Percentiles rank a stretch among this genome's conserved stretches.
Conservation (phyloP, 179 eudicot species). For the Silene noctiflora region DNA sequence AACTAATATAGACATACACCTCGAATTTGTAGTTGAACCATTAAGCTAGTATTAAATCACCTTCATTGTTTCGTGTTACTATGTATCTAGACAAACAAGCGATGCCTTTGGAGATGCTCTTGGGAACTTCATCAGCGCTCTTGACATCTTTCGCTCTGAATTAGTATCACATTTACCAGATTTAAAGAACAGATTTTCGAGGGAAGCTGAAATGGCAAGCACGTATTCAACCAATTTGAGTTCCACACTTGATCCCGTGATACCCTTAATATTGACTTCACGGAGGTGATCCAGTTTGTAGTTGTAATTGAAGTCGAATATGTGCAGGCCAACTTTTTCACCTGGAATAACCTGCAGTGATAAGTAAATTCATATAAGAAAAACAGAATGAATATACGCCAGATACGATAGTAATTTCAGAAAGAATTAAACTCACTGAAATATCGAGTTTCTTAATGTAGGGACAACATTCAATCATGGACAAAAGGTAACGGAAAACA, state of each 20-base stretch:
- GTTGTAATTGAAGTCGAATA: background rate
- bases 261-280: background rate
- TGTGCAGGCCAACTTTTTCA: background rate
- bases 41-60: no score
- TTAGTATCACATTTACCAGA: background rate
- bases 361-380: background rate
- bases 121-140: background rate
- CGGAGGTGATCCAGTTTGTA: background rate
- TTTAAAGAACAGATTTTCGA: background rate
- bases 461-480: constrained; percentile 4
- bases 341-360: background rate
- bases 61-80: no score
- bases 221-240: constrained; percentile 3
- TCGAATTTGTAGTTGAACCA: no score
- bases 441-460: background rate
- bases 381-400: no score
- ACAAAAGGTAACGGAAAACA: background rate
- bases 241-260: constrained; percentile 7
- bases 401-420: background rate
- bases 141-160: background rate
- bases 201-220: background rate
- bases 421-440: background rate
- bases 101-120: background rate
- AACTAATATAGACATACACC: no score
- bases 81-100: background rate